Evolutionary conservation across 2,329 filamentous ascomycete genomes (phyloP).

Genomic region (Pseudocercospora pini-densiflorae): DNA sequence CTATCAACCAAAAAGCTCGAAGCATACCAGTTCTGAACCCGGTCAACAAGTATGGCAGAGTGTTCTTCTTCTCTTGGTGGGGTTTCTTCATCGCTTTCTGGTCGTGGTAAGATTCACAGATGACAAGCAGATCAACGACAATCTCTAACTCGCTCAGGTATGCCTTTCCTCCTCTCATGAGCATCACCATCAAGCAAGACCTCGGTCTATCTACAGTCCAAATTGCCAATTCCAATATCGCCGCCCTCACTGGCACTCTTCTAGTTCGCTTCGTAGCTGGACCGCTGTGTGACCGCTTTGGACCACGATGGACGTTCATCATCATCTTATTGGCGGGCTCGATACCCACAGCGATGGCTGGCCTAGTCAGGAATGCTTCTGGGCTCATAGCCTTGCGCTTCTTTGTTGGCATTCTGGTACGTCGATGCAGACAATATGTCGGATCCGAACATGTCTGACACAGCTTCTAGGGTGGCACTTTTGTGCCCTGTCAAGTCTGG

Average conservation of each 20-base stretch:
- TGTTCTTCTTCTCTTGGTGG: slow-evolving; percentile 88
- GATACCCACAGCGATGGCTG: slow-evolving; percentile 82
- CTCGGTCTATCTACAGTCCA: slow-evolving; percentile 71
- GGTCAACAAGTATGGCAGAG: slow-evolving; percentile 76
- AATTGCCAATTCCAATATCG: slow-evolving; percentile 87
- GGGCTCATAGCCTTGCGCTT: slow-evolving; percentile 74
- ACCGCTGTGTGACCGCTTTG: slow-evolving; percentile 79
- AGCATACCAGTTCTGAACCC: slow-evolving; percentile 81
- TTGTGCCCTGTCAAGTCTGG: slow-evolving; percentile 90
- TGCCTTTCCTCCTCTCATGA: slow-evolving; percentile 81
- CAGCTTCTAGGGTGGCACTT: slow-evolving; percentile 61
- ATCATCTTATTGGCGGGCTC: slow-evolving; percentile 72
- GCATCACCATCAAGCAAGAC: slow-evolving; percentile 78
- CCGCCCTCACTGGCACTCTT: slow-evolving; percentile 76
- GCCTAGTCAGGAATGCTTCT: slow-evolving; percentile 68
- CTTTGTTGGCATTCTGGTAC: slow-evolving; percentile 72
- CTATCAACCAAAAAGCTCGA: slow-evolving; percentile 79
- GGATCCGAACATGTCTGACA: too few relatives aligned
- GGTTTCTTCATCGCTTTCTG: slow-evolving; percentile 87
- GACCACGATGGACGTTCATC: slow-evolving; percentile 78
- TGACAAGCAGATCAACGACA: too few relatives aligned
- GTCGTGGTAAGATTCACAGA: slow-evolving; percentile 62
- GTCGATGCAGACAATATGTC: too few relatives aligned
- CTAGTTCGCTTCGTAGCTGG: slow-evolving; percentile 78
- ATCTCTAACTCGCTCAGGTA: slow-evolving; percentile 59